Conservation (phyloP, 208 protist species). For the Lotmaria passim region DNA sequence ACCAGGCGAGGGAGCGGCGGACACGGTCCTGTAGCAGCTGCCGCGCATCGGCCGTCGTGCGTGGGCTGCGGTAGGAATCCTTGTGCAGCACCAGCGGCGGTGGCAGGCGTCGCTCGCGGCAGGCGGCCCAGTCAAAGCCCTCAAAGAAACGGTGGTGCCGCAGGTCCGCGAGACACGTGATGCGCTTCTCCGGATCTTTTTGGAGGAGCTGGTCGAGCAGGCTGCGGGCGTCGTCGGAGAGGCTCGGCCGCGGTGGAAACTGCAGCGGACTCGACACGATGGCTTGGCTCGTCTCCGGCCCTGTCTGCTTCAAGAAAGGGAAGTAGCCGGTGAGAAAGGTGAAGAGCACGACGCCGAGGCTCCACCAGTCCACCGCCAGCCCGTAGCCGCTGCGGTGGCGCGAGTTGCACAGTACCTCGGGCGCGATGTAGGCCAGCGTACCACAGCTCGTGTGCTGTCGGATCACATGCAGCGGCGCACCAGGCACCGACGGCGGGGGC, state of each 20-base stretch:
- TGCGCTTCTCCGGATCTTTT: conserved; percentile 60
- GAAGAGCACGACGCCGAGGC: conserved; percentile 79
- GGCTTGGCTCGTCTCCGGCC: conserved; percentile 58
- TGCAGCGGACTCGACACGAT: conserved; percentile 51
- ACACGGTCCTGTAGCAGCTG: conserved; percentile 40
- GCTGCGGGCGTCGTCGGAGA: conserved; percentile 45
- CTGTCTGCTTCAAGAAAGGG: conserved; percentile 63
- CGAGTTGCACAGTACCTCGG: conserved; percentile 71
- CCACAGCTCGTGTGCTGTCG: conserved; percentile 83
- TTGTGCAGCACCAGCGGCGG: conserved; percentile 68
- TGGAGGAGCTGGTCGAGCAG: conserved; percentile 55
- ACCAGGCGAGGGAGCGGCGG: conserved; percentile 26
- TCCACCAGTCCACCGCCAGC: conserved; percentile 86
- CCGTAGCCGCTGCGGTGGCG: conserved; percentile 59
- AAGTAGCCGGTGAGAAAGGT: conserved; percentile 79
- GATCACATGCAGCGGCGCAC: conserved; percentile 19
- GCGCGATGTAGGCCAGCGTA: conserved; percentile 90
- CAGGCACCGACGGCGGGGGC: not conserved
- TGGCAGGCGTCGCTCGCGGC: conserved; percentile 47
- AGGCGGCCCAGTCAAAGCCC: conserved; percentile 80
- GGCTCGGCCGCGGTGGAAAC: conserved; percentile 46
- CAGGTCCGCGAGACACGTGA: conserved; percentile 49
- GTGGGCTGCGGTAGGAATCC: conserved; percentile 47
- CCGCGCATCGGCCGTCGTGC: conserved; percentile 26
- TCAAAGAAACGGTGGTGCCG: conserved; percentile 65